These are phyloP conservation scores for Xylariaceae sp. DNA, from an alignment of 2,329 filamentous ascomycete species.

Conservation along the genomic window DNA sequence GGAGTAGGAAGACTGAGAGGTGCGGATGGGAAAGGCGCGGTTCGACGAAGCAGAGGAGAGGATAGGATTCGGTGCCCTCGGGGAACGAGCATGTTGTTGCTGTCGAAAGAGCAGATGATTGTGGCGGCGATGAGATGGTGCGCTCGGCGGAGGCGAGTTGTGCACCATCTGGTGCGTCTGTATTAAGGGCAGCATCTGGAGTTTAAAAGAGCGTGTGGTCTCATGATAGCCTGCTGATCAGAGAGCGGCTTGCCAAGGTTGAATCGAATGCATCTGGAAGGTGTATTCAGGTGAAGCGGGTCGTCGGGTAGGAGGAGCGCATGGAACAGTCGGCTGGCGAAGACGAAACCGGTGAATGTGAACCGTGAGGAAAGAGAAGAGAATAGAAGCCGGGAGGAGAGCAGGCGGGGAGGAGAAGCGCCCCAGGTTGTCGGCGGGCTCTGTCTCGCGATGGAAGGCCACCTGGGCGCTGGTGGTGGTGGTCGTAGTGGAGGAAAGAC, in stretches of 20 bases:
- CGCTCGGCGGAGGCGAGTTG: constrained; percentile 32
- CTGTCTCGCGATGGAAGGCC: constrained; percentile 2
- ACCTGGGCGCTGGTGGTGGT: not conserved
- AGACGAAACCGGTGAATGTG: too few species aligned
- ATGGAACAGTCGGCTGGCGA: too few species aligned
- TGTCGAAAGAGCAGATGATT: constrained; percentile 12
- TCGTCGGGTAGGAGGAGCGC: too few species aligned
- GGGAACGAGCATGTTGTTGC: constrained; percentile 8
- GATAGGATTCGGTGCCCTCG: constrained; percentile 5
- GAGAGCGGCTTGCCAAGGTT: constrained; percentile 34
- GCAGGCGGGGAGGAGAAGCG: not conserved
- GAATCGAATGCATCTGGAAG: constrained; percentile 36
- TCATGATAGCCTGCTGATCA: constrained; percentile 41
- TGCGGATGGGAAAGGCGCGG: constrained; percentile 33
- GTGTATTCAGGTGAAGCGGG: not conserved
- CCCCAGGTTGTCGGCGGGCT: not conserved
- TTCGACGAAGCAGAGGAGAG: constrained; percentile 19
- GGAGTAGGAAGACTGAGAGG: constrained; percentile 26
- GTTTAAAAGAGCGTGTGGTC: constrained; percentile 22
- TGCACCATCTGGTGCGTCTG: constrained; percentile 51
- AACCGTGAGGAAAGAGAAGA: too few species aligned
- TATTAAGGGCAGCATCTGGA: constrained; percentile 44
- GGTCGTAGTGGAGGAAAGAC: not conserved
- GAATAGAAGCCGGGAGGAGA: not conserved
- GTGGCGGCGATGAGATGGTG: constrained; percentile 22